A percentile compares a stretch with the other conserved stretches of the same genome.
These are phyloP conservation scores for Clavispora santaluciae DNA, from an alignment of 805 yeast genomes.

Conservation along the genomic window DNA sequence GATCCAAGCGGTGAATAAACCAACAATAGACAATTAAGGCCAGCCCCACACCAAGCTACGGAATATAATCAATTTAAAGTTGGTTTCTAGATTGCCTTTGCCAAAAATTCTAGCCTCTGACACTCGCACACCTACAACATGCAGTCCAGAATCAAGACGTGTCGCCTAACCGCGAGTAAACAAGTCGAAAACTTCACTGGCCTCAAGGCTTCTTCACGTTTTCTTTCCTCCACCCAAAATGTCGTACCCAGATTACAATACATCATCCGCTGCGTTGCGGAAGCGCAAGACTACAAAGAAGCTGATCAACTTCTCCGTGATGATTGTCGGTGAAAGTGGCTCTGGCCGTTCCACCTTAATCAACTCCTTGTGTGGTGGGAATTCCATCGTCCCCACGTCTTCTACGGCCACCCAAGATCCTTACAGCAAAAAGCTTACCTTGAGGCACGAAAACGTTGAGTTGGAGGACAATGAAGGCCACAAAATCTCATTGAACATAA, in stretches of 20 bases:
- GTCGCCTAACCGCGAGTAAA: constrained; percentile 2
- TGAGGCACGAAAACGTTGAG: constrained; percentile 79
- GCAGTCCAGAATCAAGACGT: constrained; percentile 4
- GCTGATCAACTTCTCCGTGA: constrained; percentile 77
- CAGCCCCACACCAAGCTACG: too few relatives aligned
- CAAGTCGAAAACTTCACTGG: neutral
- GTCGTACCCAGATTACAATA: constrained; percentile 17
- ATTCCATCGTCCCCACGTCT: constrained; percentile 66
- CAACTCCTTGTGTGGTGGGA: constrained; percentile 85
- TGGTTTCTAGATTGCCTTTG: neutral
- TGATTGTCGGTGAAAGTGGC: constrained; percentile 87
- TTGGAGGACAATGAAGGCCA: constrained; percentile 83
- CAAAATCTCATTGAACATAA: constrained; percentile 67
- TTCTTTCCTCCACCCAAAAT: constrained; percentile 2
- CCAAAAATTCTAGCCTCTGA: neutral
- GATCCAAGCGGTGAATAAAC: too few relatives aligned
- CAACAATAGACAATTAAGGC: neutral
- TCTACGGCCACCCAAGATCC: constrained; percentile 59
- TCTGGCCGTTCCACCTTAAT: constrained; percentile 89
- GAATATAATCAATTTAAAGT: too few relatives aligned
- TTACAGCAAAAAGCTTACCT: constrained; percentile 42
- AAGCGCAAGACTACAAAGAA: constrained; percentile 79
- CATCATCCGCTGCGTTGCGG: constrained; percentile 39
- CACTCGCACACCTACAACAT: neutral
- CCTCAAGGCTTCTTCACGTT: neutral